phyloP scores from a whole-genome alignment of 2,329 filamentous ascomycete genomes.

The Phaeosphaeriaceae sp. region DNA sequence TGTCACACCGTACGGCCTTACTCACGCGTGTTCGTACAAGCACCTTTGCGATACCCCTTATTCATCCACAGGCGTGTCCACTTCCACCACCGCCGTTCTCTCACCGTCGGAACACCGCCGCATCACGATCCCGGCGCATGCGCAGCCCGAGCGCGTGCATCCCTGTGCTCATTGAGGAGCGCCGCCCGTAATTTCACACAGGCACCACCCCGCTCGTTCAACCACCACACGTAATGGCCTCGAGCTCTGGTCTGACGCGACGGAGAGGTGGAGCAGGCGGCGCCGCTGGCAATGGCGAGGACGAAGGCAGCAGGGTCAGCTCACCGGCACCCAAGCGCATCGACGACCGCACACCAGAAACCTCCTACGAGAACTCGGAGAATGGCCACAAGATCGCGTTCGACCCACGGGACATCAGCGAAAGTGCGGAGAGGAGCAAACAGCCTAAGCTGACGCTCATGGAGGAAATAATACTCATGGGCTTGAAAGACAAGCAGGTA shows the following conservation, averaged over 20 bases:
- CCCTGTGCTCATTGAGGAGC: constrained; percentile 44
- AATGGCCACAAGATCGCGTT: constrained; percentile 99
- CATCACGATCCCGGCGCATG: constrained; percentile 33
- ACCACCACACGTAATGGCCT: constrained; percentile 60
- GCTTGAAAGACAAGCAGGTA: constrained; percentile 98
- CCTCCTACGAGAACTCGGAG: constrained; percentile 87
- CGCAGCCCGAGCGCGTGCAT: constrained; percentile 41
- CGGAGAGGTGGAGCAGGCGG: constrained; percentile 70
- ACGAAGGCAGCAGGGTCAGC: constrained; percentile 69
- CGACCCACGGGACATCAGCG: constrained; percentile 95
- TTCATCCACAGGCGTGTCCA: constrained; percentile 20
- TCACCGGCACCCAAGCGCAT: constrained; percentile 70
- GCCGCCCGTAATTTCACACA: constrained; percentile 41
- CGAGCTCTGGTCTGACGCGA: constrained; percentile 76
- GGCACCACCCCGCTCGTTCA: constrained; percentile 32
- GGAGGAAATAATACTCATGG: constrained; percentile 96
- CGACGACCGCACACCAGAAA: constrained; percentile 69
- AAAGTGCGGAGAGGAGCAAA: constrained; percentile 94
- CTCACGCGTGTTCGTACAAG: constrained; percentile 21
- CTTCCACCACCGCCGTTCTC: constrained; percentile 14
- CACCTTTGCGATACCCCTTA: constrained; percentile 26
- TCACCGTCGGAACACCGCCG: constrained; percentile 17
- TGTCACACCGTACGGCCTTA: constrained; percentile 27
- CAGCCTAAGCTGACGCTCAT: constrained; percentile 98
- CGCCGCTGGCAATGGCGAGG: constrained; percentile 64